Evolutionary conservation across 192 early-diverging fungal genomes (phyloP).

Genomic region (Coemansia sp.): DNA sequence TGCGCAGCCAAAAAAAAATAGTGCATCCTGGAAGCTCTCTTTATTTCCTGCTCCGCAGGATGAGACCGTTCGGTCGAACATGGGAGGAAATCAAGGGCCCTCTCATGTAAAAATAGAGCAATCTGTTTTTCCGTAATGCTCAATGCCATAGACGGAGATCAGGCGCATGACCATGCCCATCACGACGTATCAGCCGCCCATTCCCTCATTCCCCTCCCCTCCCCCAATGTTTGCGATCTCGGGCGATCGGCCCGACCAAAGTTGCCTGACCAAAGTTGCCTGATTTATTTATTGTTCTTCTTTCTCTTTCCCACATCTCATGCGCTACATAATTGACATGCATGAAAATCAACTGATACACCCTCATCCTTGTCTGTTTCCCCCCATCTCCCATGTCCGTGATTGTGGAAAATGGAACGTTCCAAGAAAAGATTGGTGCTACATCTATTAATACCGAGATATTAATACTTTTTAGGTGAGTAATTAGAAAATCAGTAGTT

Average conservation of each 20-base stretch:
- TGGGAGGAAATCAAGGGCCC: background rate
- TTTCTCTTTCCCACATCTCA: background rate
- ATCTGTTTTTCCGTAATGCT: background rate
- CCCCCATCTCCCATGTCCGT: background rate
- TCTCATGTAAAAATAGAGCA: conserved; percentile 7
- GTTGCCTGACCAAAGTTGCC: conserved; percentile 4
- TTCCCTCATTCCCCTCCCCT: background rate
- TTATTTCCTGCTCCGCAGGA: conserved; percentile 4
- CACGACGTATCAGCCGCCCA: background rate
- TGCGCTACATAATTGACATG: background rate
- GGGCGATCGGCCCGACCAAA: background rate
- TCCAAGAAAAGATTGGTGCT: background rate
- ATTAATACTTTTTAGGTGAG: background rate
- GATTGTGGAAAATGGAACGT: background rate
- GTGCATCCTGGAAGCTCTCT: background rate
- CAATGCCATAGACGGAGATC: conserved; percentile 3
- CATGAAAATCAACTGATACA: background rate
- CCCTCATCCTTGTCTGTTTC: conserved; percentile 1
- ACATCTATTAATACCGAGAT: background rate
- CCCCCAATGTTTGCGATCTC: background rate
- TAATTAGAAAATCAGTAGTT: background rate
- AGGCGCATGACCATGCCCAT: background rate
- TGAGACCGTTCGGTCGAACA: background rate
- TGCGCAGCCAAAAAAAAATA: background rate
- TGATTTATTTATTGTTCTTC: background rate